Conservation (phyloP, 1,139 yeast genomes). For the Taiozyma sp. region DNA sequence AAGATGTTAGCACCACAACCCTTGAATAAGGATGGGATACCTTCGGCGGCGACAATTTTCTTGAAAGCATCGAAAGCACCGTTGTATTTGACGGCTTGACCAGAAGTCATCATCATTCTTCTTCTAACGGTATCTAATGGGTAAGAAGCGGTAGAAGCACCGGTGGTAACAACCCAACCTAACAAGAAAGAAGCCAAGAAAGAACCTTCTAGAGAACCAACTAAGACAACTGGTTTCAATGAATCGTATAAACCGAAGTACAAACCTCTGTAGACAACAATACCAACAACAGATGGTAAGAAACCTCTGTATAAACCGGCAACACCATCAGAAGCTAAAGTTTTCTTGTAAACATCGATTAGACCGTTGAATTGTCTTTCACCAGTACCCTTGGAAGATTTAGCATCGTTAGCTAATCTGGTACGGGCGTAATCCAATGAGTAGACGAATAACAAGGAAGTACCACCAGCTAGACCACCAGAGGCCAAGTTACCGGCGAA, state of each 20-base stretch:
- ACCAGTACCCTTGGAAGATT: conserved; percentile 61
- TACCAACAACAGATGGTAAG: conserved; percentile 79
- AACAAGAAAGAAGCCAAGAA: conserved; percentile 72
- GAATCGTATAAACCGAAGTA: conserved; percentile 82
- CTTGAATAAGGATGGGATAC: conserved; percentile 69
- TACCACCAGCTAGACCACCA: conserved; percentile 83
- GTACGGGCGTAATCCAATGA: conserved; percentile 82
- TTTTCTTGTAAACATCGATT: conserved; percentile 73
- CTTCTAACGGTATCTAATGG: conserved; percentile 83
- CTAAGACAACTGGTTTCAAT: conserved; percentile 68
- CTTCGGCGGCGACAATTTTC: conserved; percentile 70
- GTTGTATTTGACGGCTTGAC: conserved; percentile 73
- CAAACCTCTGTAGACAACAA: conserved; percentile 79
- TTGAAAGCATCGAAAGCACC: conserved; percentile 72
- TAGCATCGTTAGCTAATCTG: conserved; percentile 80
- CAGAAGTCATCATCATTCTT: conserved; percentile 88
- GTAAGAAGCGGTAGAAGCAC: conserved; percentile 77
- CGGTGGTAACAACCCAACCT: conserved; percentile 79
- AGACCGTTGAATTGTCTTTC: conserved; percentile 78
- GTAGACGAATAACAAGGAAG: conserved; percentile 71
- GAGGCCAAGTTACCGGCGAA: conserved; percentile 79
- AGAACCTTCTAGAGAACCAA: conserved; percentile 67
- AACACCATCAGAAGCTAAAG: conserved; percentile 70
- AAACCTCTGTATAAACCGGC: conserved; percentile 84
- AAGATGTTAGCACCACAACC: conserved; percentile 87